These are phyloP conservation scores for Lepidium didymum DNA, from an alignment of 345 rosid genomes.

Conservation along the genomic window DNA sequence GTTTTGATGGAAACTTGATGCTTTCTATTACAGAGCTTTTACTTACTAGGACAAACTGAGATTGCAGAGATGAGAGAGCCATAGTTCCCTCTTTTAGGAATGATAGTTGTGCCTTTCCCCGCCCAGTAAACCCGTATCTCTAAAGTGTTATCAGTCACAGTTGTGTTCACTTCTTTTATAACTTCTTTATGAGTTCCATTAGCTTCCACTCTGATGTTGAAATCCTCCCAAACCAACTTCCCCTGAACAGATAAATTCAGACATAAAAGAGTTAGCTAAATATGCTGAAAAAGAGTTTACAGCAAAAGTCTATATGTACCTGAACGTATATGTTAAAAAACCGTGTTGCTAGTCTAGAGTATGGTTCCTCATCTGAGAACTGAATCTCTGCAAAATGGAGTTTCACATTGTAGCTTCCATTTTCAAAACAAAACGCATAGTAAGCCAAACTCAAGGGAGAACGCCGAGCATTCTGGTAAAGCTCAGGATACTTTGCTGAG, in stretches of 20 bases:
- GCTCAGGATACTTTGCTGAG: constrained; percentile 25
- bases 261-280: not conserved
- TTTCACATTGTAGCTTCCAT: constrained; percentile 52
- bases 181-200: constrained; percentile 37
- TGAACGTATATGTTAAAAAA: constrained; percentile 40
- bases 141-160: constrained; percentile 34
- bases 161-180: constrained; percentile 18
- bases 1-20: not conserved
- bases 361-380: constrained; percentile 40
- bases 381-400: constrained; percentile 66
- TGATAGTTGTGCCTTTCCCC: constrained; percentile 54
- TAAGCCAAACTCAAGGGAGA: constrained; percentile 59
- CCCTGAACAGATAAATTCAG: constrained; percentile 28
- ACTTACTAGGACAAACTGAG: constrained; percentile 40
- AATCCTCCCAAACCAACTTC: constrained; percentile 40
- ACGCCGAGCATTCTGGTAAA: constrained; percentile 45
- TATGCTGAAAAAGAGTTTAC: not conserved
- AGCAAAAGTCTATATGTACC: constrained; percentile 3
- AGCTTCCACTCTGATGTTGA: constrained; percentile 39
- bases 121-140: constrained; percentile 62
- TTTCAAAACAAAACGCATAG: constrained; percentile 48
- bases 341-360: constrained; percentile 47
- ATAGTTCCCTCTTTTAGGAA: constrained; percentile 45
- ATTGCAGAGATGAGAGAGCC: constrained; percentile 71
- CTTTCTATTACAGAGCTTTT: not conserved